These are phyloP conservation scores for Talaromyces rugulosus DNA, from an alignment of 2,329 filamentous ascomycete species.

Conservation along the genomic window DNA sequence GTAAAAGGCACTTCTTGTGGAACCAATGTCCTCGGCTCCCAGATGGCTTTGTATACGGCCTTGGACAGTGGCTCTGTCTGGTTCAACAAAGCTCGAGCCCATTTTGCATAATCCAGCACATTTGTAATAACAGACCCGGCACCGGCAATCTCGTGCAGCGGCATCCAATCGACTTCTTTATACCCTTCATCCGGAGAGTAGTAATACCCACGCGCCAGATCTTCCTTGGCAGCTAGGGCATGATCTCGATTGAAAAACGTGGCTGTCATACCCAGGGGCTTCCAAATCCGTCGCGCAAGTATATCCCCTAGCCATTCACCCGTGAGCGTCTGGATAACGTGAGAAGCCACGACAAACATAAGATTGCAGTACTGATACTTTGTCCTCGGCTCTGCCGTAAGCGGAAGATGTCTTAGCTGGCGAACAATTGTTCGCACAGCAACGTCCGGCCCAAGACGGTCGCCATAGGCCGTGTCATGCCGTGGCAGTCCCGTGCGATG, in stretches of 20 bases:
- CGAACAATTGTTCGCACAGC: conserved; percentile 35
- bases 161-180: conserved; percentile 7
- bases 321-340: conserved; percentile 44
- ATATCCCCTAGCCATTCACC: conserved; percentile 27
- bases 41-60: conserved; percentile 4
- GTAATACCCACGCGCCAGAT: conserved; percentile 23
- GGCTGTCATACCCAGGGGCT: conserved; percentile 37
- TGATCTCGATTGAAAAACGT: conserved; percentile 34
- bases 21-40: conserved; percentile 6
- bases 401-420: conserved; percentile 41
- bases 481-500: conserved; percentile 27
- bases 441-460: conserved; percentile 13
- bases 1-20: conserved; percentile 11
- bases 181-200: conserved; percentile 13
- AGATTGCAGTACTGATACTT: conserved; percentile 51
- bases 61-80: conserved; percentile 28
- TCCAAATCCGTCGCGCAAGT: conserved; percentile 33
- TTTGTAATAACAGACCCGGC: conserved; percentile 28
- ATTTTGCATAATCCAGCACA: conserved; percentile 43
- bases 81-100: conserved; percentile 48
- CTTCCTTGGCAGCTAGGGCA: conserved; percentile 23
- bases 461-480: conserved; percentile 18
- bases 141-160: conserved; percentile 5
- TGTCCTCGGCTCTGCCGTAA: conserved; percentile 38
- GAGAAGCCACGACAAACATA: conserved; percentile 47